Base-by-base conservation (phyloP, 169 alveolate species). In the Cryptosporidium andersoni region DNA sequence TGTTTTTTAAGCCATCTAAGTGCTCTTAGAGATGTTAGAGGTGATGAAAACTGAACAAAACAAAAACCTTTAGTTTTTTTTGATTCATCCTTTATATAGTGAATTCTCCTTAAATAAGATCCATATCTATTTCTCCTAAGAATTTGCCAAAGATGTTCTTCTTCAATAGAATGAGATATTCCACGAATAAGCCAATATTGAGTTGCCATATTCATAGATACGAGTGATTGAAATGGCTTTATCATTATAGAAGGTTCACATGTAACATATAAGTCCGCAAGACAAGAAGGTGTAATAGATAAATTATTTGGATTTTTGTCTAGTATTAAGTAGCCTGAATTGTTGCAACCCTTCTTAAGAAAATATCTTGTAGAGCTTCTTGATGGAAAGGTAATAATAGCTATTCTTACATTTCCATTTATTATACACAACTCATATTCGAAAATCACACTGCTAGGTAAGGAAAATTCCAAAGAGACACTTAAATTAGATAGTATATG, bases 311-410 rank as follows among this genome's bases (percentile, higher is more conserved):
- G 60, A 40, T 58, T 74, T 45, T 58, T 56, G 16, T 16, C 52
- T 43, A n/a, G 55, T 4, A 68, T 58, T 45, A 58, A 40, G 8
- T 25, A 25, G 25, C 25, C 25, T 25, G 25, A 25, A 25, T 25
- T 25, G 0, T 25, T 25, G 25, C 25, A 25, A 25, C 25, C 25
- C 25, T 25, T 25, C 25, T 52, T 74, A 25, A 58, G 45, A 74
- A 74, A 74, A 51, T 68, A 58, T 36, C 25, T 74, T 6, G 85
- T 74, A 3, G 85, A 74, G 42, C 85, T 74, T 49, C 85, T 74
- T 7, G 85, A 74, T 2, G 85, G 85, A 60, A 74, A 74, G 4
- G 48, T 25, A 9, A 74, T 36, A 14, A 39, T 58, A 25, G 36
- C 25, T 4, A 48, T 49, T n/a, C n/a, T 74, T 9, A 37, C 60